phyloP scores from a whole-genome alignment of 805 yeast species.

The Brettanomyces nanus region DNA sequence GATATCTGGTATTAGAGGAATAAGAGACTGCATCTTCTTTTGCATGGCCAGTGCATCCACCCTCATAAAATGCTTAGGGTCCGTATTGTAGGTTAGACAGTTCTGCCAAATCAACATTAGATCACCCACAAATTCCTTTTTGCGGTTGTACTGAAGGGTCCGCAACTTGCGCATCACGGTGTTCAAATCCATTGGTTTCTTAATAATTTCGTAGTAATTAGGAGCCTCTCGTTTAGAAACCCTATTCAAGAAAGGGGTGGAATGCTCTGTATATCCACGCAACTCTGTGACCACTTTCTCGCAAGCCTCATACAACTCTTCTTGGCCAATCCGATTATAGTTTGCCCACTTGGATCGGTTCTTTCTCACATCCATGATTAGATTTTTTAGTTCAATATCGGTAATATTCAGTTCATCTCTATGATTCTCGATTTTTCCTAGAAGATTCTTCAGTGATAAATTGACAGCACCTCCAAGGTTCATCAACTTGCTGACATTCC shows the following conservation, averaged over 20 bases:
- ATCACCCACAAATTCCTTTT: slow-evolving; percentile 90
- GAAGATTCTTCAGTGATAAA: slow-evolving; percentile 68
- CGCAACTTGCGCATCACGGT: slow-evolving; percentile 89
- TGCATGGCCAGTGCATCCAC: slow-evolving; percentile 96
- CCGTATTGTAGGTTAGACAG: slow-evolving; percentile 87
- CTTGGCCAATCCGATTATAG: slow-evolving; percentile 93
- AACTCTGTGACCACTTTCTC: slow-evolving; percentile 89
- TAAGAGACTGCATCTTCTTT: slow-evolving; percentile 66
- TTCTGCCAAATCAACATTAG: slow-evolving; percentile 92
- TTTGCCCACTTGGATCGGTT: slow-evolving; percentile 97
- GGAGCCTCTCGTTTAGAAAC: slow-evolving; percentile 99
- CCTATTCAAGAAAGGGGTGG: slow-evolving; percentile 89
- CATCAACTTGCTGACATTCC: slow-evolving; percentile 20
- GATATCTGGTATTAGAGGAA: slow-evolving; percentile 87
- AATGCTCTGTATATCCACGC: slow-evolving; percentile 90
- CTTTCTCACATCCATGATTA: slow-evolving; percentile 88
- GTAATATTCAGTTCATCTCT: slow-evolving; percentile 68
- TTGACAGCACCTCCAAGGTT: slow-evolving; percentile 59
- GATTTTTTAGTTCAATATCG: slow-evolving; percentile 74
- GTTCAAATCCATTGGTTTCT: slow-evolving; percentile 92
- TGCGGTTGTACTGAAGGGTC: slow-evolving; percentile 70
- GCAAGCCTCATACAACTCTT: slow-evolving; percentile 94
- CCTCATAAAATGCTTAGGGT: slow-evolving; percentile 85
- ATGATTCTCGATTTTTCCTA: slow-evolving; percentile 68
- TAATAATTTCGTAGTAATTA: slow-evolving; percentile 82